Evolutionary conservation across 2,329 filamentous ascomycete genomes (phyloP).

Genomic region (Aspergillus sojae): DNA sequence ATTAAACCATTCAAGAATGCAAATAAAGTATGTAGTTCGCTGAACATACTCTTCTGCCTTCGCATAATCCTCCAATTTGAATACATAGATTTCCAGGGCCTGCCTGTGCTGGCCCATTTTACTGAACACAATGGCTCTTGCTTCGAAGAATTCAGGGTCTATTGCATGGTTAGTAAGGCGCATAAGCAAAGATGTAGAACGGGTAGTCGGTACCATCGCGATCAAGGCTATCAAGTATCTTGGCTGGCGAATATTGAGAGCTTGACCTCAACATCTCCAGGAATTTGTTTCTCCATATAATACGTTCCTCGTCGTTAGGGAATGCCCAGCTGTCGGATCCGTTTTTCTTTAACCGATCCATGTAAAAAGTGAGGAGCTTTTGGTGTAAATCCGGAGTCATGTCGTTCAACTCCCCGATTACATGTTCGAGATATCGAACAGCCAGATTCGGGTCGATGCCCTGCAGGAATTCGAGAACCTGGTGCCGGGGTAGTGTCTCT

Average conservation of each 20-base stretch:
- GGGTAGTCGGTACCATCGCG: constrained; percentile 65
- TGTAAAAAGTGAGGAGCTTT: constrained; percentile 72
- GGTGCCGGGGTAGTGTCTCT: constrained; percentile 78
- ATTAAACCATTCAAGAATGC: neutral
- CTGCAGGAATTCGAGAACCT: constrained; percentile 73
- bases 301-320: constrained; percentile 51
- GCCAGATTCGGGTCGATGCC: constrained; percentile 71
- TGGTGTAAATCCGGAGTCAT: constrained; percentile 86
- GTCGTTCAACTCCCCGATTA: constrained; percentile 85
- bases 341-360: constrained; percentile 54
- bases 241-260: constrained; percentile 76
- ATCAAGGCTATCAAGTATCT: constrained; percentile 76
- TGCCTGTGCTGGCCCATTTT: constrained; percentile 96
- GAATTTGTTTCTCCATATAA: constrained; percentile 65
- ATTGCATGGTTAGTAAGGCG: constrained; percentile 18
- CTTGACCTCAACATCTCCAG: constrained; percentile 76
- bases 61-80: constrained; percentile 80
- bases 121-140: constrained; percentile 84
- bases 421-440: constrained; percentile 82
- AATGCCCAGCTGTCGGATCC: constrained; percentile 41
- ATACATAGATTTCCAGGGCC: constrained; percentile 96
- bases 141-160: constrained; percentile 87
- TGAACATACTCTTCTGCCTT: constrained; percentile 86
- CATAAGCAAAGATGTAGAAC: neutral
- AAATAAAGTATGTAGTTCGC: neutral